phyloP scores from a whole-genome alignment of 139 green algal genomes.

The Ettlia oleoabundans region DNA sequence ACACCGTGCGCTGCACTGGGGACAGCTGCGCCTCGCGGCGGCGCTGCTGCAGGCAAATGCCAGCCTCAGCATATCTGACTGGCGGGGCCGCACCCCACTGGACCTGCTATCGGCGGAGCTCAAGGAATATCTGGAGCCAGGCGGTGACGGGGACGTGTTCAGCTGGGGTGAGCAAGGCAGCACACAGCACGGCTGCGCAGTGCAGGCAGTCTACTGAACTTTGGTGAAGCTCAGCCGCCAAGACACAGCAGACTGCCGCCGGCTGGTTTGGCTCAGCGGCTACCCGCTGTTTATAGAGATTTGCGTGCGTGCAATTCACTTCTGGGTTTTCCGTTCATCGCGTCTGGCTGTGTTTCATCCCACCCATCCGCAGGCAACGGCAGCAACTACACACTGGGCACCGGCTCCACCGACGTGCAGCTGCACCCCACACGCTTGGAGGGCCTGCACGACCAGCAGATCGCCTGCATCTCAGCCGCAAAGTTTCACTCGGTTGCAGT shows the following conservation, averaged over 20 bases:
- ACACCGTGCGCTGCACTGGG: slow-evolving; percentile 90
- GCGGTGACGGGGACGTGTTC: slow-evolving; percentile 65
- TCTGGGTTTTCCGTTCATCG: not conserved
- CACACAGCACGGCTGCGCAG: not conserved
- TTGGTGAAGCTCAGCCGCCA: not conserved
- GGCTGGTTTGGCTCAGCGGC: no score
- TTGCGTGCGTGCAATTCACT: not conserved
- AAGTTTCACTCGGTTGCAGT: slow-evolving; percentile 93
- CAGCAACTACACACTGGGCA: slow-evolving; percentile 94
- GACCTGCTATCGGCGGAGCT: slow-evolving; percentile 83
- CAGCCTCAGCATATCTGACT: slow-evolving; percentile 54
- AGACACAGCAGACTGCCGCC: no score
- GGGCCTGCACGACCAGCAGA: slow-evolving; percentile 44
- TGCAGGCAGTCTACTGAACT: not conserved
- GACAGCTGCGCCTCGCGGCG: slow-evolving; percentile 72
- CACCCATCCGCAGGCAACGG: slow-evolving; percentile 79
- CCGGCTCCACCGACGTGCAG: slow-evolving; percentile 59
- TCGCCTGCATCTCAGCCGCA: slow-evolving; percentile 62
- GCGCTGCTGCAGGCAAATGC: slow-evolving; percentile 73
- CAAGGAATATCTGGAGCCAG: slow-evolving; percentile 34
- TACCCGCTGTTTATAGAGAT: not conserved
- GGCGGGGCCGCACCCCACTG: slow-evolving; percentile 74
- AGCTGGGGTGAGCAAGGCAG: slow-evolving; percentile 65
- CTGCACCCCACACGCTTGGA: slow-evolving; percentile 68
- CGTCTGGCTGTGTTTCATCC: not conserved